Conservation (phyloP, 805 yeast genomes). For the Kodamaea fukazawae region DNA sequence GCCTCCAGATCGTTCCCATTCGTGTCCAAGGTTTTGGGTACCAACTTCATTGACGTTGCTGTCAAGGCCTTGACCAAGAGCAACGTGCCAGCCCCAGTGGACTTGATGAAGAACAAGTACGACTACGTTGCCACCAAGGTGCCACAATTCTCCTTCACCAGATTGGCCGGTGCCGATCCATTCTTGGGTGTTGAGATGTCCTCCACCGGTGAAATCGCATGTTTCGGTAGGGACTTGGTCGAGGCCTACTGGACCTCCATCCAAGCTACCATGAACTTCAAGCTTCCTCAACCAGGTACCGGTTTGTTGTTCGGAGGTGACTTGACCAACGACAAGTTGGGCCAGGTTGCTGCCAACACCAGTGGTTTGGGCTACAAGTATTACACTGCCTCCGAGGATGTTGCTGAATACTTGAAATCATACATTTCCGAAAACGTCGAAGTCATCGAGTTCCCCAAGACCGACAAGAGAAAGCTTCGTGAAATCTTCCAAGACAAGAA, state of each 20-base stretch:
- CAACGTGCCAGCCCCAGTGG: constrained; percentile 72
- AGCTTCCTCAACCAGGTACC: constrained; percentile 85
- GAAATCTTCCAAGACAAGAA: constrained; percentile 88
- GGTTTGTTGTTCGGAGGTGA: constrained; percentile 97
- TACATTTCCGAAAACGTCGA: constrained; percentile 49
- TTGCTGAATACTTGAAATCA: constrained; percentile 63
- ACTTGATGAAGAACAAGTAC: constrained; percentile 75
- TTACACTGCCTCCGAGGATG: constrained; percentile 72
- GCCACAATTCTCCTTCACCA: constrained; percentile 97
- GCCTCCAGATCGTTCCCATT: constrained; percentile 99
- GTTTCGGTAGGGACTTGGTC: constrained; percentile 79
- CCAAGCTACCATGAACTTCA: constrained; percentile 96
- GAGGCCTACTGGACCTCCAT: constrained; percentile 98
- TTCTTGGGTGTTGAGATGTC: constrained; percentile 99
- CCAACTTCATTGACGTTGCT: constrained; percentile 92
- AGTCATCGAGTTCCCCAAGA: constrained; percentile 85
- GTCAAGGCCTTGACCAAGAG: constrained; percentile 78
- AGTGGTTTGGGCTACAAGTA: constrained; percentile 76
- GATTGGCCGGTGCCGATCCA: constrained; percentile 99
- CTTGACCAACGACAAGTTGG: constrained; percentile 64
- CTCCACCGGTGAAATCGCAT: constrained; percentile 98
- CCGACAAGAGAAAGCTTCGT: constrained; percentile 89
- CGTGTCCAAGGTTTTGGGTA: constrained; percentile 94
- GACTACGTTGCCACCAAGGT: constrained; percentile 93
- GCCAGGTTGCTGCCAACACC: constrained; percentile 66